Evolutionary conservation across 352 stramenopile genomes (phyloP).

Genomic region (Pythium diclinum): DNA sequence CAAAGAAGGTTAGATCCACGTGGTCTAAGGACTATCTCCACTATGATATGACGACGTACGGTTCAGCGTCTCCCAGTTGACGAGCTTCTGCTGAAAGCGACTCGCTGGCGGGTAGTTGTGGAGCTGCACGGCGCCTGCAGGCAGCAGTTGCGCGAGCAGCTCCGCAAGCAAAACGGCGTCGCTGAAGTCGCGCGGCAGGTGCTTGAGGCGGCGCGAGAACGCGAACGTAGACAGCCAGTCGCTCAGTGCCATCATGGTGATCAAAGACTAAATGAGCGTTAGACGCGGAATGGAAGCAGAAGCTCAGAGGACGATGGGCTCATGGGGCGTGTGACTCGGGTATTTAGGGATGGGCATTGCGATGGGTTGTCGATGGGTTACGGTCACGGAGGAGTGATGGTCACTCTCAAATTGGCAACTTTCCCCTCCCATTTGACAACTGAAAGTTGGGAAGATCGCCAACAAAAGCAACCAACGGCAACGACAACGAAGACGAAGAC

Average conservation of each 20-base stretch:
- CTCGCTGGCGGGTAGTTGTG: slow-evolving; percentile 45
- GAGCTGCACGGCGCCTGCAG: slow-evolving; percentile 40
- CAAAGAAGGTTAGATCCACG: neutral
- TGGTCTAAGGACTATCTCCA: no score
- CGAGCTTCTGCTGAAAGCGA: slow-evolving; percentile 45
- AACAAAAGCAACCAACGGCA: neutral
- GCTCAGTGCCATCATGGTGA: slow-evolving; percentile 33
- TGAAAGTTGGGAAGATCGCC: neutral
- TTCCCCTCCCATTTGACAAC: neutral
- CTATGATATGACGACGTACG: slow-evolving; percentile 24
- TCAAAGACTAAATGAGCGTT: neutral
- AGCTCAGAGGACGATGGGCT: neutral
- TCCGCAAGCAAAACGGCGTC: slow-evolving; percentile 52
- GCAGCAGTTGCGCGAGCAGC: slow-evolving; percentile 45
- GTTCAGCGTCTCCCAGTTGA: slow-evolving; percentile 59
- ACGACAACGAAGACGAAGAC: no score
- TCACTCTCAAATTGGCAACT: slow-evolving; percentile 12
- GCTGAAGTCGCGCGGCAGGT: slow-evolving; percentile 47
- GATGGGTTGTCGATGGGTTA: slow-evolving; percentile 20
- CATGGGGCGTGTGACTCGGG: neutral
- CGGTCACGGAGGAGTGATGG: slow-evolving; percentile 13
- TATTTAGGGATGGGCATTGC: neutral
- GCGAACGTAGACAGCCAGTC: slow-evolving; percentile 43
- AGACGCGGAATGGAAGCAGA: neutral
- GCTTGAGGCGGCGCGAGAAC: slow-evolving; percentile 40